A percentile compares a stretch with the other conserved stretches of the same genome.
phyloP scores from a whole-genome alignment of 768 basidiomycete species.

The Amanita rubescens region DNA sequence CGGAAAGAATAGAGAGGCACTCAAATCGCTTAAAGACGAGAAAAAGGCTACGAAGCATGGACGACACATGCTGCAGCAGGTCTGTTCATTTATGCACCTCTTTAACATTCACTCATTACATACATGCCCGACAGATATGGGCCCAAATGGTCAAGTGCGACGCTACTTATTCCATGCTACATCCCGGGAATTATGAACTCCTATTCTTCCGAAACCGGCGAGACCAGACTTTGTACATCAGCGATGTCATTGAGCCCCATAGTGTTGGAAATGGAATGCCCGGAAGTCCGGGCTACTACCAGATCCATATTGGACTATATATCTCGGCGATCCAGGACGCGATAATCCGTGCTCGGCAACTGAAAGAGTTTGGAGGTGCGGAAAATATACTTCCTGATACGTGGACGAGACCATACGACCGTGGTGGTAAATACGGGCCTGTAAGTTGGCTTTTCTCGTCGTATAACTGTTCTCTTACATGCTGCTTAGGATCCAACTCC shows the following conservation, averaged over 20 bases:
- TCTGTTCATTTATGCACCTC: background rate
- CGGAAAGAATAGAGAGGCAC: background rate
- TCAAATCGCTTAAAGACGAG: background rate
- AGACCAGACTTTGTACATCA: background rate
- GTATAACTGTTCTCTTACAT: background rate
- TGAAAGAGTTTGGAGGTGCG: background rate
- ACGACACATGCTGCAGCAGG: background rate
- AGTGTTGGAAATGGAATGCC: background rate
- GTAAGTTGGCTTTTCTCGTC: background rate
- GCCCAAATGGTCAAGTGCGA: background rate
- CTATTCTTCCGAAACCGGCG: background rate
- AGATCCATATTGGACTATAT: background rate
- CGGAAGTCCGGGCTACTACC: background rate
- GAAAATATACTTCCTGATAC: background rate
- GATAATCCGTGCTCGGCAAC: background rate
- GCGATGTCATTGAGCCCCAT: background rate
- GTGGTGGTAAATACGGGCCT: background rate
- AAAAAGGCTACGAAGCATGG: background rate
- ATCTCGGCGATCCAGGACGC: background rate
- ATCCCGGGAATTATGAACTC: background rate
- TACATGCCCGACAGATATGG: background rate
- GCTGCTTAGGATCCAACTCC: background rate
- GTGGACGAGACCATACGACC: background rate
- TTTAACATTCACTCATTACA: background rate
- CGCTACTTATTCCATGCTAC: background rate